Percentiles rank a stretch among this genome's conserved stretches.
These are phyloP conservation scores for Gilbertella persicaria DNA, from an alignment of 371 early-diverging fungal species.

Conservation along the genomic window DNA sequence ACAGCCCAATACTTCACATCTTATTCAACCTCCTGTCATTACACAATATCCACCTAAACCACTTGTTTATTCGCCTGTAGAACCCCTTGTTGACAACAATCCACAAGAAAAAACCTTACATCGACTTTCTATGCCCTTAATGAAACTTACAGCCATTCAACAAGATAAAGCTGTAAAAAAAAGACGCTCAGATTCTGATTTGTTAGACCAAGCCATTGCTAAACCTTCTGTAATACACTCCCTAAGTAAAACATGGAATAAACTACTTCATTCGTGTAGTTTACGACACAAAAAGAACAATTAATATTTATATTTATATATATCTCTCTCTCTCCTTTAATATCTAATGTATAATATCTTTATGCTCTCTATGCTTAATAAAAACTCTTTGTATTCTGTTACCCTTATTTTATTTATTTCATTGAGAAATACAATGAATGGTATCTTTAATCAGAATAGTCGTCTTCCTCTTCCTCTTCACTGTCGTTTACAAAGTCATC, in stretches of 20 bases:
- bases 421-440: too few relatives aligned
- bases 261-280: background rate
- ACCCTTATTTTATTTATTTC: too few relatives aligned
- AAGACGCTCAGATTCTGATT: conserved; percentile 24
- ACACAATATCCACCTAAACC: conserved; percentile 36
- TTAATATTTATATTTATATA: background rate
- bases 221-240: conserved; percentile 1
- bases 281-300: background rate
- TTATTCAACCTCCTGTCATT: conserved; percentile 26
- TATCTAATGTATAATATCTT: too few relatives aligned
- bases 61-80: conserved; percentile 30
- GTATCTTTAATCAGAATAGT: too few relatives aligned
- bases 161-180: background rate
- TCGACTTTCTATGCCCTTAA: conserved; percentile 20
- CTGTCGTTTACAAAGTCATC: conserved; percentile 22
- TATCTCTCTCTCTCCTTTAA: too few relatives aligned
- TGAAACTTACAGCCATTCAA: conserved; percentile 11
- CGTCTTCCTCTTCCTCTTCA: conserved; percentile 26
- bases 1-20: background rate
- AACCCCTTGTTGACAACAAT: conserved; percentile 16
- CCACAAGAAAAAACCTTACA: conserved; percentile 12
- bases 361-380: too few relatives aligned
- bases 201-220: conserved; percentile 1
- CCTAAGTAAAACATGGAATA: conserved; percentile 17
- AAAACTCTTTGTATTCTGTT: too few relatives aligned